A percentile compares a stretch with the other conserved stretches of the same genome.
Conservation (phyloP, 202 grass and related monocot species). For the Eragrostis tef region DNA sequence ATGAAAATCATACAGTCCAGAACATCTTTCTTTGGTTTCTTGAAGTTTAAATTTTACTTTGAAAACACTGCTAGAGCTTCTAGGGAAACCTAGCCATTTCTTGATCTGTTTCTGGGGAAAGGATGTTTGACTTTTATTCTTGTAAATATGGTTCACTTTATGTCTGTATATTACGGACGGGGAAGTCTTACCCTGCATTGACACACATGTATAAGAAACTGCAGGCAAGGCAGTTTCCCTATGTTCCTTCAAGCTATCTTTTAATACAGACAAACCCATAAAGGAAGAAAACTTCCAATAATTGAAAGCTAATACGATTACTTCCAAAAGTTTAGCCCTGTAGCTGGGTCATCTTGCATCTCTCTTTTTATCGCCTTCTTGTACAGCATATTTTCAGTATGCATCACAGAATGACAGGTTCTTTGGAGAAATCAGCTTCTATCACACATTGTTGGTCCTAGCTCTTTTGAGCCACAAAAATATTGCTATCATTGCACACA, state of each 20-base stretch:
- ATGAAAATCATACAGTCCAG: slow-evolving; percentile 15
- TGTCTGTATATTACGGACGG: background rate
- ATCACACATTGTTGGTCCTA: background rate
- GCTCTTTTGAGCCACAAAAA: slow-evolving; percentile 6
- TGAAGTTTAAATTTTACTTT: background rate
- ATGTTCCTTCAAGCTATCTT: background rate
- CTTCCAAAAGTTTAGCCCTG: background rate
- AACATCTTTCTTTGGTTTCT: slow-evolving; percentile 22
- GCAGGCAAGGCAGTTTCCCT: background rate
- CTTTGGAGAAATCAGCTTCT: background rate
- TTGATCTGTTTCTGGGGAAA: background rate
- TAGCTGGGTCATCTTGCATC: background rate
- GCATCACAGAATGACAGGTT: background rate
- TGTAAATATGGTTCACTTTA: background rate
- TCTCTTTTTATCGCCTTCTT: background rate
- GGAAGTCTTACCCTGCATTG: slow-evolving; percentile 31
- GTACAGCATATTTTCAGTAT: slow-evolving; percentile 12
- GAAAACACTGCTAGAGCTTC: background rate
- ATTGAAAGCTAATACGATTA: background rate
- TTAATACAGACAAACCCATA: background rate
- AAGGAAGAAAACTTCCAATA: background rate
- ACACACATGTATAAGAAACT: background rate
- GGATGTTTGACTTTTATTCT: slow-evolving; percentile 12
- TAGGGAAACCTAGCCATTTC: too few species aligned
- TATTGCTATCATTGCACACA: slow-evolving; percentile 28